These are phyloP conservation scores for Penicillium sp. DNA, from an alignment of 2,329 filamentous ascomycete genomes.

Conservation along the genomic window DNA sequence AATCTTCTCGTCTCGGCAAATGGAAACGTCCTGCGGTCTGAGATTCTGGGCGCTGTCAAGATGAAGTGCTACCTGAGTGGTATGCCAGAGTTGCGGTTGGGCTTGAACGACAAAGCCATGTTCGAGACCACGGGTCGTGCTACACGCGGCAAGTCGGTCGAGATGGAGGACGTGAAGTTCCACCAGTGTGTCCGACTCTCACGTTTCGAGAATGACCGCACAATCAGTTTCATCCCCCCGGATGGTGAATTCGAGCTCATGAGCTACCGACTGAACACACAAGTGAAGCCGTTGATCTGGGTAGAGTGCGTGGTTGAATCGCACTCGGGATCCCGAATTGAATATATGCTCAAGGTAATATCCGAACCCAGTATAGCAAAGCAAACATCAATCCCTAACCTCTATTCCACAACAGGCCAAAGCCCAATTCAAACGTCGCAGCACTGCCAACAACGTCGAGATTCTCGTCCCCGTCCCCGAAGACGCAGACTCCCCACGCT, in stretches of 20 bases:
- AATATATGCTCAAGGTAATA: conserved; percentile 90
- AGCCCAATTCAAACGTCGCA: conserved; percentile 96
- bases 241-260: conserved; percentile 99
- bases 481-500: conserved; percentile 91
- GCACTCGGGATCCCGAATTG: conserved; percentile 90
- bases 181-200: conserved; percentile 96
- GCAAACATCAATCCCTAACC: background rate
- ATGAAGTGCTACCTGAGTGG: conserved; percentile 99
- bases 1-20: conserved; percentile 93
- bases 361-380: background rate
- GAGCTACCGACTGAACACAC: conserved; percentile 97
- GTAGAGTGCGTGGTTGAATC: conserved; percentile 97
- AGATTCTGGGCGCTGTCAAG: conserved; percentile 95
- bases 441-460: conserved; percentile 97
- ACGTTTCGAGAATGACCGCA: conserved; percentile 96
- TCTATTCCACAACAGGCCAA: conserved; percentile 58
- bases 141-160: conserved; percentile 92
- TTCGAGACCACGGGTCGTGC: conserved; percentile 96
- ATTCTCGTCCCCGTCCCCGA: conserved; percentile 97
- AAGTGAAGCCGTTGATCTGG: conserved; percentile 98
- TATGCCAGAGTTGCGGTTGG: conserved; percentile 93
- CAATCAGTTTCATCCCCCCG: conserved; percentile 97
- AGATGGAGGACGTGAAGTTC: conserved; percentile 99
- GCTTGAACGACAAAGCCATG: conserved; percentile 99
- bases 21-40: conserved; percentile 91